phyloP scores from a whole-genome alignment of 768 basidiomycete genomes.

The Gloeophyllum trabeum region DNA sequence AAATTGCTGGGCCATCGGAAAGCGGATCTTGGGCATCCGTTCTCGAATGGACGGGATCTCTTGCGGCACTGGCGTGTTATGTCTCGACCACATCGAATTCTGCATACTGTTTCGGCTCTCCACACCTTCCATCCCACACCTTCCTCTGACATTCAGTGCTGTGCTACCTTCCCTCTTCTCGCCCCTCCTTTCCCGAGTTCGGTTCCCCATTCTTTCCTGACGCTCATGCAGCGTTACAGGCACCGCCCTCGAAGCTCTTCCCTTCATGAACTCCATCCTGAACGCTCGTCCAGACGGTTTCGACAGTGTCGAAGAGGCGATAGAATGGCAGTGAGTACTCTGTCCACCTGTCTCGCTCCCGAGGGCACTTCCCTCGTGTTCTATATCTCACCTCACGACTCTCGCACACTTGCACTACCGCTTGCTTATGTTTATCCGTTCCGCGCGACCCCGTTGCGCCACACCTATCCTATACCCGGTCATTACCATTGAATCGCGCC shows the following conservation, averaged over 20 bases:
- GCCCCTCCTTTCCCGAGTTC: not conserved
- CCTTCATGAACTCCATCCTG: slow-evolving; percentile 84
- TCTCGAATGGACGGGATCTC: too few species aligned
- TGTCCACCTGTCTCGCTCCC: slow-evolving; percentile 24
- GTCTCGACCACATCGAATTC: too few species aligned
- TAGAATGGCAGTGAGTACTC: slow-evolving; percentile 99
- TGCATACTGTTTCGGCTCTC: too few species aligned
- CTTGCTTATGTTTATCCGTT: not conserved
- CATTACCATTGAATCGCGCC: too few species aligned
- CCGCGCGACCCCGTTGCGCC: too few species aligned
- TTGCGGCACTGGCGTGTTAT: too few species aligned
- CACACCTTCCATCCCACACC: too few species aligned
- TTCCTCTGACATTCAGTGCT: too few species aligned
- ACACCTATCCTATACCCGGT: too few species aligned
- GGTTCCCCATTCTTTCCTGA: slow-evolving; percentile 1
- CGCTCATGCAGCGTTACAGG: slow-evolving; percentile 36
- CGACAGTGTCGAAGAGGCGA: slow-evolving; percentile 69
- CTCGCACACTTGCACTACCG: too few species aligned
- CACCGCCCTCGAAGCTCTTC: slow-evolving; percentile 86
- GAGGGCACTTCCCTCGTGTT: not conserved
- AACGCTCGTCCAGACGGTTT: slow-evolving; percentile 83
- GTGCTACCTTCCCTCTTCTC: not conserved
- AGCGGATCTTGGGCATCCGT: too few species aligned
- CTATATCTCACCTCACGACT: not conserved
- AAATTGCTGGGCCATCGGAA: too few species aligned